Percentiles rank a stretch among this genome's conserved stretches.
Evolutionary conservation across 148 eudicot genomes (phyloP).

Genomic region (Rhododendron ferrugineum): DNA sequence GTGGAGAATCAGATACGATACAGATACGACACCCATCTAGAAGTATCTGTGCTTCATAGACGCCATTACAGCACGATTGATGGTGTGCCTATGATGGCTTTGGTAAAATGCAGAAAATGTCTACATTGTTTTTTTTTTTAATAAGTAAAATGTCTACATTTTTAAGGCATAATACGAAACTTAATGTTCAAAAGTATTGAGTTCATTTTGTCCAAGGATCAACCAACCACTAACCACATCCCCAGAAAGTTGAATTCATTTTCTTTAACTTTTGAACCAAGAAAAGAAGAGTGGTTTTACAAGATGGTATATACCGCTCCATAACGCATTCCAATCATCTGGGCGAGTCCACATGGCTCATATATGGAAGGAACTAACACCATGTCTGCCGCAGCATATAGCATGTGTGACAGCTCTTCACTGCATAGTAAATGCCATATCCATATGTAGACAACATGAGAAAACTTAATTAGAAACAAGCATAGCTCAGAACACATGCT

Average conservation of each 20-base stretch:
- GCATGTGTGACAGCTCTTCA: conserved; percentile 86
- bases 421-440: conserved; percentile 31
- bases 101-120: background rate
- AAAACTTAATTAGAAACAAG: background rate
- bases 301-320: conserved; percentile 53
- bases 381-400: conserved; percentile 89
- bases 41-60: background rate
- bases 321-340: conserved; percentile 92
- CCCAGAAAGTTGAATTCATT: background rate
- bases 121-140: background rate
- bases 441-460: conserved; percentile 6
- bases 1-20: background rate
- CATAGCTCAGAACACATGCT: background rate
- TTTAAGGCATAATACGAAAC: background rate
- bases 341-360: conserved; percentile 92
- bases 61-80: background rate
- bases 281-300: background rate
- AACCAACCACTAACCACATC: background rate
- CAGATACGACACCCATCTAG: background rate
- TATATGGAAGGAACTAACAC: conserved; percentile 83
- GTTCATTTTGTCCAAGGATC: background rate
- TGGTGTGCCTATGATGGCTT: background rate
- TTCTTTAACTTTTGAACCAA: background rate
- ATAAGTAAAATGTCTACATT: too few relatives aligned
- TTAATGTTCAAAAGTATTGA: background rate